Evolutionary conservation across 768 basidiomycete genomes (phyloP).

Genomic region (Mycena indigotica): DNA sequence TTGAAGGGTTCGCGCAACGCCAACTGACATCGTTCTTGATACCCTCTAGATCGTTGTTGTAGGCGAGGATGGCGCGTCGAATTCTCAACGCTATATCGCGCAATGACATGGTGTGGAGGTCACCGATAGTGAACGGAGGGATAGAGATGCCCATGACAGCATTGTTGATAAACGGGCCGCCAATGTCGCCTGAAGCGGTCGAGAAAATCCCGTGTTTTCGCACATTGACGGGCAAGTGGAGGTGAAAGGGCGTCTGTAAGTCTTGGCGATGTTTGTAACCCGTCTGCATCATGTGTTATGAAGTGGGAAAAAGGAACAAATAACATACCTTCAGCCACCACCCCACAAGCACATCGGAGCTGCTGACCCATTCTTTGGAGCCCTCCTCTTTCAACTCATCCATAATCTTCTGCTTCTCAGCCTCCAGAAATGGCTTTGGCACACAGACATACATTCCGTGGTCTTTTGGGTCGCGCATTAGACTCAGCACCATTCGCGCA

Average conservation of each 20-base stretch:
- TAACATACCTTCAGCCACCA: slow-evolving; percentile 1
- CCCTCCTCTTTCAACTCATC: background rate
- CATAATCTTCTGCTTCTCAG: background rate
- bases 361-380: slow-evolving; percentile 1
- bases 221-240: background rate
- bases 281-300: background rate
- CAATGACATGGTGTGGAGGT: background rate
- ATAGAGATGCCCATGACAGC: background rate
- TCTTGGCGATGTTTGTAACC: background rate
- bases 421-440: slow-evolving; percentile 1
- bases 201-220: background rate
- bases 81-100: background rate
- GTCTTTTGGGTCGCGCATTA: slow-evolving; percentile 1
- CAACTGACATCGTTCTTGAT: background rate
- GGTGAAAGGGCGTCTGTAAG: background rate
- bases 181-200: background rate
- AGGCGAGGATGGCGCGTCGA: background rate
- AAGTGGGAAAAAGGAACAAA: background rate
- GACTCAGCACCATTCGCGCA: background rate
- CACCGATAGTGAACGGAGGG: background rate
- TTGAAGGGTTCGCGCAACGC: background rate
- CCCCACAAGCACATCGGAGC: slow-evolving; percentile 1
- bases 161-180: background rate
- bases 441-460: background rate
- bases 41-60: background rate